Conservation (phyloP, 2,329 filamentous ascomycete genomes). For the Penicillium sp. region DNA sequence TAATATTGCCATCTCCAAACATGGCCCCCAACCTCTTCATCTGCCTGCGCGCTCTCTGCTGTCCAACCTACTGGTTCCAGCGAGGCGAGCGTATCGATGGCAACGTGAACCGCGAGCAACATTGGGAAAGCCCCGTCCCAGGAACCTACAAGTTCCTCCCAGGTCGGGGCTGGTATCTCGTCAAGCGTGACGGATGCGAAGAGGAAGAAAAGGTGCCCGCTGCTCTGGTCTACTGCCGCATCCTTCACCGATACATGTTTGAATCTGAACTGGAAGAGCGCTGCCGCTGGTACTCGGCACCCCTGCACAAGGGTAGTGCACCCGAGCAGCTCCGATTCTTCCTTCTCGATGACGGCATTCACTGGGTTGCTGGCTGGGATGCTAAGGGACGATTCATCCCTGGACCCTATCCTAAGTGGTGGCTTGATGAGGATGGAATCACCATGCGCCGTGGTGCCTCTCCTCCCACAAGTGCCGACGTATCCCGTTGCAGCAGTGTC, state of each 20-base stretch:
- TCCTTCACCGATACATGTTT: constrained; percentile 52
- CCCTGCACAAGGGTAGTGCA: constrained; percentile 39
- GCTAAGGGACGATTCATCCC: constrained; percentile 52
- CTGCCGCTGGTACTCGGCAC: constrained; percentile 46
- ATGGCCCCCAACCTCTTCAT: constrained; percentile 56
- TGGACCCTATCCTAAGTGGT: constrained; percentile 54
- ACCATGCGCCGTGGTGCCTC: constrained; percentile 37
- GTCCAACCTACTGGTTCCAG: constrained; percentile 53
- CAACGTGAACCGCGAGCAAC: constrained; percentile 46
- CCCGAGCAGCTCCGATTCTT: constrained; percentile 49
- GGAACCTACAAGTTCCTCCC: constrained; percentile 54
- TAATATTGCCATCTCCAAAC: constrained; percentile 7
- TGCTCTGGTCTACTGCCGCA: constrained; percentile 50
- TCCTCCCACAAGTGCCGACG: constrained; percentile 37
- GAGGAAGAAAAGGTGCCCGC: constrained; percentile 37
- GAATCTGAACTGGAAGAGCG: constrained; percentile 51
- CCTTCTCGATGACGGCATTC: constrained; percentile 50
- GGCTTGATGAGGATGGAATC: constrained; percentile 43
- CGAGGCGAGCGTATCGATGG: constrained; percentile 41
- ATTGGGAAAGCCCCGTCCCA: constrained; percentile 51
- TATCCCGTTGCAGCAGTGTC: constrained; percentile 40
- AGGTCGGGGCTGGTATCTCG: constrained; percentile 53
- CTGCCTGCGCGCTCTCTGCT: constrained; percentile 51
- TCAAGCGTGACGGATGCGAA: constrained; percentile 41
- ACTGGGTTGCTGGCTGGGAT: constrained; percentile 55